Conservation (phyloP, 192 early-diverging fungal species). For the Mortierella antarctica region DNA sequence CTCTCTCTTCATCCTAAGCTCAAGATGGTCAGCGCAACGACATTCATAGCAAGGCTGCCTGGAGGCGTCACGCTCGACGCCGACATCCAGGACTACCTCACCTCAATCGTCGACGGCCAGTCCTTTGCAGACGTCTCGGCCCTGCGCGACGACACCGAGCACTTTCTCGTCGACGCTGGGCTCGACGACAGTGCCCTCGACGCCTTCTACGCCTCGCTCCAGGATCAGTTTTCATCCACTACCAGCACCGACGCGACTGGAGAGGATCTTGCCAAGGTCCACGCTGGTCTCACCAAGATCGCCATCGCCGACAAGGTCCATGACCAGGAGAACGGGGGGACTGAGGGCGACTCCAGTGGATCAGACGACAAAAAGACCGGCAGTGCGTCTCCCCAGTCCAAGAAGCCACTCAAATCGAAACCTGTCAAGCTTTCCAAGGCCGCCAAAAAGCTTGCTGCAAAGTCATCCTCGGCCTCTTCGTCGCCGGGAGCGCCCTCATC, state of each 20-base stretch:
- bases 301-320: conserved; percentile 12
- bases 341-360: conserved; percentile 15
- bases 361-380: conserved; percentile 21
- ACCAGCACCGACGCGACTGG: not conserved
- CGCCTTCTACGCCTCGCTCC: conserved; percentile 54
- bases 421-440: conserved; percentile 51
- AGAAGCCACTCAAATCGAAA: conserved; percentile 34
- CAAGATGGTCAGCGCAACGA: conserved; percentile 31
- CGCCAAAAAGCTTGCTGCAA: conserved; percentile 48
- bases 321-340: not conserved
- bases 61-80: conserved; percentile 27
- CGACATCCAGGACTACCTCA: conserved; percentile 48
- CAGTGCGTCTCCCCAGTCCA: conserved; percentile 18
- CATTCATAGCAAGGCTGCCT: conserved; percentile 44
- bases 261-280: conserved; percentile 6
- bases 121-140: conserved; percentile 50
- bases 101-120: conserved; percentile 39
- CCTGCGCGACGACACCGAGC: conserved; percentile 70
- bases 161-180: conserved; percentile 73
- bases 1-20: not conserved
- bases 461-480: conserved; percentile 8
- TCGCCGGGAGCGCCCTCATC: not conserved
- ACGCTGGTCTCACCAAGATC: conserved; percentile 13
- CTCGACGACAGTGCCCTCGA: conserved; percentile 62
- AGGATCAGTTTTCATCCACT: conserved; percentile 1